Evolutionary conservation across 192 early-diverging fungal genomes (phyloP).

Genomic region (Linnemannia zychae): DNA sequence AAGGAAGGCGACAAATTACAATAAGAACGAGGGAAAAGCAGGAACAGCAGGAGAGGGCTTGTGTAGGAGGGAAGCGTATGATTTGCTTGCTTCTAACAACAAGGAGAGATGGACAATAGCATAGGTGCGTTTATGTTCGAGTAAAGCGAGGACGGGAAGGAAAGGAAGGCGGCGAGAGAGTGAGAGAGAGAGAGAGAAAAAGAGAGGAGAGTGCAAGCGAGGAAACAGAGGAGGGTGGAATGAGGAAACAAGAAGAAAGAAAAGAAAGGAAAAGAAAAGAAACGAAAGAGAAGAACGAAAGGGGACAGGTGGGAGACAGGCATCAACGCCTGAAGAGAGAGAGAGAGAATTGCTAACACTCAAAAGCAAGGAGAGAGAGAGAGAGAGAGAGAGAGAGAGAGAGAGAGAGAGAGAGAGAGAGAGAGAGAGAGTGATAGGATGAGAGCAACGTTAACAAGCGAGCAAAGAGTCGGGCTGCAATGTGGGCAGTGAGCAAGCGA

Average conservation of each 20-base stretch:
- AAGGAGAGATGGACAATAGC: slow-evolving; percentile 6
- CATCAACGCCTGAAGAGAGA: neutral
- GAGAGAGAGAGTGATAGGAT: no score
- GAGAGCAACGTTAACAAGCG: neutral
- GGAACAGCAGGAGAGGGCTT: slow-evolving; percentile 2
- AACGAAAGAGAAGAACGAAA: neutral
- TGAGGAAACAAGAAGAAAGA: slow-evolving; percentile 2
- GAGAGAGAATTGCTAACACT: neutral
- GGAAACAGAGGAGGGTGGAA: neutral
- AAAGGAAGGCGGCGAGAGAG: neutral
- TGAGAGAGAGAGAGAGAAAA: neutral
- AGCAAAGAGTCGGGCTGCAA: slow-evolving; percentile 4
- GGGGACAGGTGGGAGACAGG: neutral
- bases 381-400: neutral
- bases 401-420: neutral
- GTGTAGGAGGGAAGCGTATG: slow-evolving; percentile 10
- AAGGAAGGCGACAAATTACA: neutral
- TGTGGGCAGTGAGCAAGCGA: neutral
- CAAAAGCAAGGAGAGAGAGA: slow-evolving; percentile 4
- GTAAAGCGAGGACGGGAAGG: neutral
- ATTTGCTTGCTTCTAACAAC: neutral
- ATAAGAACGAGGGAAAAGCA: neutral
- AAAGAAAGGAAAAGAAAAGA: neutral
- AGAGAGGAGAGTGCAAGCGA: neutral
- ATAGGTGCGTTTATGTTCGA: slow-evolving; percentile 4